These are phyloP conservation scores for Herpetospermum pedunculosum DNA, from an alignment of 306 rosid species.

Conservation along the genomic window DNA sequence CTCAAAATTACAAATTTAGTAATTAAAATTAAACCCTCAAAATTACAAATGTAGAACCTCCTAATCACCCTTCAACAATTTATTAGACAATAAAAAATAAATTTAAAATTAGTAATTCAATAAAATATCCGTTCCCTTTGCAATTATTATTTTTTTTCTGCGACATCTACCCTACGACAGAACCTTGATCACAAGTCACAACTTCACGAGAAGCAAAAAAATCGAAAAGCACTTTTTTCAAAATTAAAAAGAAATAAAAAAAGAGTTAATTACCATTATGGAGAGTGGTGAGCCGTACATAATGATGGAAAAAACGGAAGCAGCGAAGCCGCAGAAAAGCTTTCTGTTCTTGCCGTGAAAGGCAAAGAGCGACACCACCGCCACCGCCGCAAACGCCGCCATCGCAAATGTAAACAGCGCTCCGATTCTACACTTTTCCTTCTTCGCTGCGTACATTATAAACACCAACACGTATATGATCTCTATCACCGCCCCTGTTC, in stretches of 20 bases:
- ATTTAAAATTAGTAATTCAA: too few relatives aligned
- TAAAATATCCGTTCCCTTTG: too few relatives aligned
- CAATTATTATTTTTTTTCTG: too few relatives aligned
- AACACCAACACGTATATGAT: conserved; percentile 50
- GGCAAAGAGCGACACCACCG: conserved; percentile 60
- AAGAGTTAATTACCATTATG: conserved; percentile 41
- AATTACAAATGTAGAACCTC: too few relatives aligned
- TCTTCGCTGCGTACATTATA: conserved; percentile 37
- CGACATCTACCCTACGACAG: too few relatives aligned
- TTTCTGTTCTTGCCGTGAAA: conserved; percentile 41
- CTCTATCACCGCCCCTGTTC: conserved; percentile 64
- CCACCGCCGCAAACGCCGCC: conserved; percentile 38
- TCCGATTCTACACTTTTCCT: conserved; percentile 43
- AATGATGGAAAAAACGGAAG: conserved; percentile 63
- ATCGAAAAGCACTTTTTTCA: too few relatives aligned
- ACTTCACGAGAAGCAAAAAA: too few relatives aligned
- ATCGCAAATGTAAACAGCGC: conserved; percentile 36
- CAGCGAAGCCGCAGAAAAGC: conserved; percentile 62
- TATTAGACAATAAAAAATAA: too few relatives aligned
- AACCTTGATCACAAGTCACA: too few relatives aligned
- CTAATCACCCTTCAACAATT: too few relatives aligned
- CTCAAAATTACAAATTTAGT: too few relatives aligned
- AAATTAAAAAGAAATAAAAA: not conserved
- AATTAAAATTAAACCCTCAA: too few relatives aligned
- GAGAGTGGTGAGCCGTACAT: conserved; percentile 92